Evolutionary conservation across 2,329 filamentous ascomycete species (phyloP).

Genomic region (Aspergillus puulaauensis): DNA sequence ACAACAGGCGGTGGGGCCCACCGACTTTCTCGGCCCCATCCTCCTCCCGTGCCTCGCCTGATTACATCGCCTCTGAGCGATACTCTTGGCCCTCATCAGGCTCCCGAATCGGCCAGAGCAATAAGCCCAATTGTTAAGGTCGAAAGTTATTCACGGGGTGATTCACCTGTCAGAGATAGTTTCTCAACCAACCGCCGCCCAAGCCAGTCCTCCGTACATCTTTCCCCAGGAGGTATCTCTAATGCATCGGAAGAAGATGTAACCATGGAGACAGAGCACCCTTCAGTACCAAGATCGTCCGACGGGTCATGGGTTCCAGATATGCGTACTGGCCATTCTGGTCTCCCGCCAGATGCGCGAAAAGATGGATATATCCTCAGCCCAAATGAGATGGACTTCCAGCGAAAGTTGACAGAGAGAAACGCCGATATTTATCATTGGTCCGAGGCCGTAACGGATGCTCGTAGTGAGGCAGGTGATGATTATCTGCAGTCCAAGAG

Average conservation of each 20-base stretch:
- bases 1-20: slow-evolving; percentile 11
- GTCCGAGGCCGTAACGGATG: slow-evolving; percentile 52
- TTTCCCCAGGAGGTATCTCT: slow-evolving; percentile 33
- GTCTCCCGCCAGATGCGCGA: slow-evolving; percentile 49
- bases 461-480: slow-evolving; percentile 42
- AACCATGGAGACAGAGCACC: slow-evolving; percentile 18
- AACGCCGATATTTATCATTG: slow-evolving; percentile 55
- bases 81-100: slow-evolving; percentile 20
- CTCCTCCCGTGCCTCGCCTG: slow-evolving; percentile 23
- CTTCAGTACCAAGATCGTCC: slow-evolving; percentile 34
- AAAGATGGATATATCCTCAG: slow-evolving; percentile 47
- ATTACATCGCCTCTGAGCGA: slow-evolving; percentile 27
- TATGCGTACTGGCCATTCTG: slow-evolving; percentile 41
- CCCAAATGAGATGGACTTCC: slow-evolving; percentile 51
- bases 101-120: slow-evolving; percentile 25
- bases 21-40: slow-evolving; percentile 15
- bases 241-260: slow-evolving; percentile 31
- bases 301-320: slow-evolving; percentile 50
- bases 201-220: slow-evolving; percentile 36
- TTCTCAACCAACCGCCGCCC: slow-evolving; percentile 22
- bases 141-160: slow-evolving; percentile 42
- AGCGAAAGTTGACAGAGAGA: slow-evolving; percentile 49
- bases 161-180: slow-evolving; percentile 41
- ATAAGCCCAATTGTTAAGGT: slow-evolving; percentile 48
- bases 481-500: slow-evolving; percentile 23